A percentile compares a stretch with the other conserved stretches of the same genome.
phyloP scores from a whole-genome alignment of 176 grass and related monocot species.

The Zoysia pacifica region DNA sequence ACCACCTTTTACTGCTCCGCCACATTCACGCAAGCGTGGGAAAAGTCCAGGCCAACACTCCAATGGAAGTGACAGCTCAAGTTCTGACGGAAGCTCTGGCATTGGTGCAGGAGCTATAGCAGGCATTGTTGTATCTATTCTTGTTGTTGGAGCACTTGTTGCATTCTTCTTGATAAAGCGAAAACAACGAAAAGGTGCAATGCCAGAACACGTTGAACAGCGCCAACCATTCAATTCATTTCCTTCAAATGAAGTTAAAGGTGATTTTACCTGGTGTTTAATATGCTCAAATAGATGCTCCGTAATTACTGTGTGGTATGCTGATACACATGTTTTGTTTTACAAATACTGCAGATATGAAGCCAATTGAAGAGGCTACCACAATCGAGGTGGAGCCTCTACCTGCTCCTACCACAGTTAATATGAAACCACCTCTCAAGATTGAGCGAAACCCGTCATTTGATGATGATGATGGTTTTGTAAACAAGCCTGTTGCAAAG shows the following conservation, averaged over 20 bases:
- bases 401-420: slow-evolving; percentile 43
- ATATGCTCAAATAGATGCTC: slow-evolving; percentile 21
- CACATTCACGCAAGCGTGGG: slow-evolving; percentile 47
- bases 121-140: slow-evolving; percentile 69
- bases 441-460: slow-evolving; percentile 68
- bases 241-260: slow-evolving; percentile 71
- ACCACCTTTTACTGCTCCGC: slow-evolving; percentile 77
- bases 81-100: slow-evolving; percentile 52
- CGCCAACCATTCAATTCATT: slow-evolving; percentile 62
- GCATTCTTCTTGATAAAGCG: slow-evolving; percentile 78
- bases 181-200: slow-evolving; percentile 54
- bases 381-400: slow-evolving; percentile 49
- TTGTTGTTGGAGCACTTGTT: slow-evolving; percentile 62
- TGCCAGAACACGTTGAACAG: slow-evolving; percentile 62
- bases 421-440: slow-evolving; percentile 72
- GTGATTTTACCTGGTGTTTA: slow-evolving; percentile 43
- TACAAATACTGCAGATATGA: slow-evolving; percentile 52
- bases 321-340: slow-evolving; percentile 28
- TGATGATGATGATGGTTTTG: slow-evolving; percentile 61
- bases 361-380: slow-evolving; percentile 52
- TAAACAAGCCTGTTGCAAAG: slow-evolving; percentile 62
- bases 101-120: slow-evolving; percentile 67
- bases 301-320: slow-evolving; percentile 1
- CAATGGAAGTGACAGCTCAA: slow-evolving; percentile 40
- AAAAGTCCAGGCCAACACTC: slow-evolving; percentile 62